A percentile compares a stretch with the other conserved stretches of the same genome.
Evolutionary conservation across 805 yeast genomes (phyloP).

Genomic region (Danielia oregonensis): DNA sequence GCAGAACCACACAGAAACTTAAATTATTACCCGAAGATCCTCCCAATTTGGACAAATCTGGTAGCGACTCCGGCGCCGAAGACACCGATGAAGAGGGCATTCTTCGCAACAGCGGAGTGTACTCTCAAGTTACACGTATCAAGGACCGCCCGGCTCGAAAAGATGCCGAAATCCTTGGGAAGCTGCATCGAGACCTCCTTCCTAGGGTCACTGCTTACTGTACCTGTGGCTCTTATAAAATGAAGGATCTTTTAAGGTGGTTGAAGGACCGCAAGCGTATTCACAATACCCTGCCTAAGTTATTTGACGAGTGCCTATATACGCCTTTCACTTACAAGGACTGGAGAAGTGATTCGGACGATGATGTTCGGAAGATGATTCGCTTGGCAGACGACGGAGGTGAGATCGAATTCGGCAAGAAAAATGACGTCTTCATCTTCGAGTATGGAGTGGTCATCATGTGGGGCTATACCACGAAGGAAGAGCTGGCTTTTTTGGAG

Average conservation of each 20-base stretch:
- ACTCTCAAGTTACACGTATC: slow-evolving; percentile 79
- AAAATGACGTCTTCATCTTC: slow-evolving; percentile 80
- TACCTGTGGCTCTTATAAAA: slow-evolving; percentile 87
- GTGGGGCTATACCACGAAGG: slow-evolving; percentile 90
- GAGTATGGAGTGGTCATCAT: slow-evolving; percentile 96
- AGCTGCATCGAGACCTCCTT: slow-evolving; percentile 73
- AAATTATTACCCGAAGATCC: slow-evolving; percentile 65
- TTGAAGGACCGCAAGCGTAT: slow-evolving; percentile 69
- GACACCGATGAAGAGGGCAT: slow-evolving; percentile 31
- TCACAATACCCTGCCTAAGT: slow-evolving; percentile 76
- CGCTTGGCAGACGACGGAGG: slow-evolving; percentile 93
- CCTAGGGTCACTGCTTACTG: slow-evolving; percentile 97
- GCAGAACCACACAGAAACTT: slow-evolving; percentile 70
- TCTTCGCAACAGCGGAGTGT: slow-evolving; percentile 47
- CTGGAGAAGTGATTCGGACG: slow-evolving; percentile 56
- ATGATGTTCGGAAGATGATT: slow-evolving; percentile 42
- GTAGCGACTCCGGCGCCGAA: slow-evolving; percentile 13
- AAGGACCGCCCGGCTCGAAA: slow-evolving; percentile 85
- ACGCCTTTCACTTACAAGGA: slow-evolving; percentile 84
- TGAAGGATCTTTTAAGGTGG: slow-evolving; percentile 86
- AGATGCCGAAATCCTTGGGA: slow-evolving; percentile 92
- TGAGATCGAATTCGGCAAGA: slow-evolving; percentile 81
- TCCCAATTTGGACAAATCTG: slow-evolving; percentile 16
- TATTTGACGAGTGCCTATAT: slow-evolving; percentile 92
- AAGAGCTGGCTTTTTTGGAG: slow-evolving; percentile 74